Evolutionary conservation across 306 rosid genomes (phyloP), one percentile per base, ranked within the genome.

Genomic region (Clitoria ternatea): DNA sequence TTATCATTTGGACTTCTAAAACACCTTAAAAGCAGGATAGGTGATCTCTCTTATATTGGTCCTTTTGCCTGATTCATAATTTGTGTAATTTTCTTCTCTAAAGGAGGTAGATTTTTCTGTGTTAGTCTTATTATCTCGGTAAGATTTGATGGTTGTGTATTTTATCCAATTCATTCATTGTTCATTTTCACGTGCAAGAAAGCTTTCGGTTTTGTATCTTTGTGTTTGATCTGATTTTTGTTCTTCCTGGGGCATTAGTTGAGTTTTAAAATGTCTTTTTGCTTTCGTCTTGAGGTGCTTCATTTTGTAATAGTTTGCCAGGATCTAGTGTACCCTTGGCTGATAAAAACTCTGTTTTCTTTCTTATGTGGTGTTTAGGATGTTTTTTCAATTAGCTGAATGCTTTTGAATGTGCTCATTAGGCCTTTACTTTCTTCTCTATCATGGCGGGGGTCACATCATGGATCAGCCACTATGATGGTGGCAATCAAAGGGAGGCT

Each of bases 401-500:
- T 49, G 4, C 47, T 55, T 33, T 33, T 32, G 19, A 29, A 42
- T 39, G 22, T 61, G 76, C 48, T 50, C n/a, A 42, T 24, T 72
- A 83, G 88, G 85, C 32, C 66, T 74, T 47, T 77, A 15, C 66
- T 59, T 30, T 56, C 53, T 45, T 44, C 47, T 60, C 23, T 54
- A 36, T 70, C 52, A 94, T 94, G 99, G 99, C 77, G 61, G 97
- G 90, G 66, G 91, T 86, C 78, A 63, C 92, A 6, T 78, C 97
- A 4, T 91, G 99, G 99, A 73, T 83, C 73, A 85, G 78, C 75
- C 84, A 86, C 78, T 79, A 61, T 73, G 55, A 79, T 47, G 85
- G 73, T 75, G 87, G 82, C 33, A 40, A 69, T 32, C 67, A 75
- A 9, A 79, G 84, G 67, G 87, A 85, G 66, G 54, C 66, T 23